A percentile compares a stretch with the other conserved stretches of the same genome.
Evolutionary conservation across 2,329 filamentous ascomycete species (phyloP).

Genomic region (Alternaria panax): DNA sequence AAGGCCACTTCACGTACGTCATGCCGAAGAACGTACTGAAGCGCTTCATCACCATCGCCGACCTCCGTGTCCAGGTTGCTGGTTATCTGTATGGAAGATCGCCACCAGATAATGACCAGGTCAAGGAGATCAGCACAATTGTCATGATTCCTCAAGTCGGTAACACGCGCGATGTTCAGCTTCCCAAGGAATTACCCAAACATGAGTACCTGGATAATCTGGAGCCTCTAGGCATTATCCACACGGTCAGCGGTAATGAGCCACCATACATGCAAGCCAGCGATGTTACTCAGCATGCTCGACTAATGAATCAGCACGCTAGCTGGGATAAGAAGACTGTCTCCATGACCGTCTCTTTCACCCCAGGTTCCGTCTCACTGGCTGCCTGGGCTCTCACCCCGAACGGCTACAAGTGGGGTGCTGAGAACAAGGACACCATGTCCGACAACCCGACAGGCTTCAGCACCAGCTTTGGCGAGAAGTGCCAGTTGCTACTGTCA

Average conservation of each 20-base stretch:
- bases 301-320: slow-evolving; percentile 82
- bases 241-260: slow-evolving; percentile 94
- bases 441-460: slow-evolving; percentile 96
- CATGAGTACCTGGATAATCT: slow-evolving; percentile 87
- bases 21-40: slow-evolving; percentile 99
- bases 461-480: slow-evolving; percentile 89
- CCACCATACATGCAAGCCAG: slow-evolving; percentile 94
- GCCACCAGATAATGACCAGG: slow-evolving; percentile 90
- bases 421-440: slow-evolving; percentile 89
- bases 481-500: slow-evolving; percentile 90
- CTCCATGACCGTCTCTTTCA: slow-evolving; percentile 95
- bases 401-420: slow-evolving; percentile 94
- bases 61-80: slow-evolving; percentile 94
- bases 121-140: slow-evolving; percentile 96
- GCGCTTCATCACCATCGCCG: slow-evolving; percentile 96
- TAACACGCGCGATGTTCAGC: slow-evolving; percentile 87
- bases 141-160: slow-evolving; percentile 98
- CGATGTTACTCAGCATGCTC: slow-evolving; percentile 93
- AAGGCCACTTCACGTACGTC: slow-evolving; percentile 89
- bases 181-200: slow-evolving; percentile 88
- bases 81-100: slow-evolving; percentile 94
- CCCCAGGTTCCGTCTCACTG: slow-evolving; percentile 92
- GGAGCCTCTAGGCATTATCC: slow-evolving; percentile 92
- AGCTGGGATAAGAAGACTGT: slow-evolving; percentile 89
- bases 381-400: slow-evolving; percentile 94